phyloP scores from a whole-genome alignment of 306 rosid species.

The Lathyrus tuberosus region DNA sequence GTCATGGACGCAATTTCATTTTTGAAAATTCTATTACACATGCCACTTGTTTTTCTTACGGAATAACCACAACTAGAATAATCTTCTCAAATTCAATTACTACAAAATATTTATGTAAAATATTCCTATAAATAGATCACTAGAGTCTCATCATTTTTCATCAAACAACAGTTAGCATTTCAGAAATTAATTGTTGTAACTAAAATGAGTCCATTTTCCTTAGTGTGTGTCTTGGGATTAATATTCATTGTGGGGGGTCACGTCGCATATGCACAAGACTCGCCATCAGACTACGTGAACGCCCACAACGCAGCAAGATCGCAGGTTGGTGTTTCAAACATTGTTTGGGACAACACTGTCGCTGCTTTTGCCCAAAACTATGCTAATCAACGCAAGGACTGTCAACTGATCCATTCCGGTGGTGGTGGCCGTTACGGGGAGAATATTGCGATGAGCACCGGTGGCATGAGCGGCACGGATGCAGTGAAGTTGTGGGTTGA shows the following conservation, averaged over 20 bases:
- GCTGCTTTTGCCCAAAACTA: slow-evolving; percentile 43
- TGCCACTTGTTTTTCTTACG: no score
- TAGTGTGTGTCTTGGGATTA: slow-evolving; percentile 7
- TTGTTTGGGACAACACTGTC: slow-evolving; percentile 39
- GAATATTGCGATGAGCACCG: slow-evolving; percentile 1
- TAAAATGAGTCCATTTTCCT: slow-evolving; percentile 17
- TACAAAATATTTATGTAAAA: neutral
- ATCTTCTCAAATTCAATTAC: neutral
- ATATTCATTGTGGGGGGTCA: neutral
- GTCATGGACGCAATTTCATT: no score
- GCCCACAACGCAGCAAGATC: slow-evolving; percentile 48
- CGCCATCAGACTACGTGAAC: slow-evolving; percentile 32
- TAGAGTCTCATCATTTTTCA: neutral
- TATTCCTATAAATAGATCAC: slow-evolving; percentile 4
- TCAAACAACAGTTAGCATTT: slow-evolving; percentile 17
- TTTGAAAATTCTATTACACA: no score
- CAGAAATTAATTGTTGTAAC: neutral
- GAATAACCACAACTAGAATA: no score
- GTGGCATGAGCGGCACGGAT: neutral
- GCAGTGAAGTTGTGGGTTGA: slow-evolving; percentile 50
- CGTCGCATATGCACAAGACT: slow-evolving; percentile 38
- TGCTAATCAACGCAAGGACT: slow-evolving; percentile 36
- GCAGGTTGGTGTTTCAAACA: slow-evolving; percentile 27
- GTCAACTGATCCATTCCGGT: slow-evolving; percentile 41
- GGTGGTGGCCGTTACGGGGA: slow-evolving; percentile 35